Evolutionary conservation across 306 rosid species (phyloP), one percentile per base, ranked within the genome.

Genomic region (Casuarina glauca): DNA sequence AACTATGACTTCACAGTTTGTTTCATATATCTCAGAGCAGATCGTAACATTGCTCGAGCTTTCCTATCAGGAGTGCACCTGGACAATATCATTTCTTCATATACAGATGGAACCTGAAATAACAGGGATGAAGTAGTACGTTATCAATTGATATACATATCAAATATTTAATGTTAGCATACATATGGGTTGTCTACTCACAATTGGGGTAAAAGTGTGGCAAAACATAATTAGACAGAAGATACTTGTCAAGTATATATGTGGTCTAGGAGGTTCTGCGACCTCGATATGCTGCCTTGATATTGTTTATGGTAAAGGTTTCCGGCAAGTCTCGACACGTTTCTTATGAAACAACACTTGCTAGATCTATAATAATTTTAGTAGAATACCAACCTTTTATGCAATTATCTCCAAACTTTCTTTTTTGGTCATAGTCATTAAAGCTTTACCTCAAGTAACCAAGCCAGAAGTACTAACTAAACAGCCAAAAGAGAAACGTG

Each of bases 11-110:
- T 86, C 74, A 95, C 81, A 16, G 82, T 80, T 55, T 89, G 93
- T 81, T 90, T 95, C 97, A 93, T 88, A 84, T 91, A 90, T 86
- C 82, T 93, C 76, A 93, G 93, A 64, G 97, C 97, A 70, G 99
- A 91, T 36, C 99, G 97, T 77, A 95, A 80, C 97, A 93, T 93
- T 72, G 91, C 93, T 81, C 97, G 88, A 52, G 97, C 93, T 88
- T 93, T 93, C 80, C 97, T 82, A 81, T 95, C 99, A 1, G 99
- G 97, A 66, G 88, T 80, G 86, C 96, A 89, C 67, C 96, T 90
- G 13, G 97, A 91, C 76, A 54, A 69, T 76, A 91, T 82, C 99
- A 95, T 93, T 86, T 93, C 99, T 87, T 95, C 99, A 58, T 93
- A 95, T 62, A 95, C 97, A 6, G 86, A 82, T 17, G 97, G 97